Percentiles rank a stretch among this genome's conserved stretches.
phyloP scores from a whole-genome alignment of 495 filamentous ascomycete species.

The Xylaria sp. region DNA sequence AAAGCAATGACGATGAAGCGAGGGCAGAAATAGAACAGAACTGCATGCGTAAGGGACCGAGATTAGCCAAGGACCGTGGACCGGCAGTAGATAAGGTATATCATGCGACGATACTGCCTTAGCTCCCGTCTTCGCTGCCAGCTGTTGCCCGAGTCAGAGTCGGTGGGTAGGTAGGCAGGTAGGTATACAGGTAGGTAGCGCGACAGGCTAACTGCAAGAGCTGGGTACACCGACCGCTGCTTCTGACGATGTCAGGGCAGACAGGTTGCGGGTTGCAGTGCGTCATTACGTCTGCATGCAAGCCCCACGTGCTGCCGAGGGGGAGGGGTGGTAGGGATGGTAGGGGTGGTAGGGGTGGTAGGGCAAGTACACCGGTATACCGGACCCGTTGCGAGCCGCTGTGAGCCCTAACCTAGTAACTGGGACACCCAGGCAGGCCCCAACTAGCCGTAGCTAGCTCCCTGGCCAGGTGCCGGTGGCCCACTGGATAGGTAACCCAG shows the following conservation, averaged over 20 bases:
- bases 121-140: background rate
- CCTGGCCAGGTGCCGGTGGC: background rate
- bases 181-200: background rate
- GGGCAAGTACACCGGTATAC: background rate
- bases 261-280: conserved; percentile 17
- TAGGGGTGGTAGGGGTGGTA: background rate
- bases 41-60: background rate
- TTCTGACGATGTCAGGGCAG: conserved; percentile 9
- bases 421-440: no score
- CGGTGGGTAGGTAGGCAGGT: background rate
- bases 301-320: conserved; percentile 24
- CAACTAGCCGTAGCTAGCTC: background rate
- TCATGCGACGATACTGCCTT: conserved; percentile 1
- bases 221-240: conserved; percentile 15
- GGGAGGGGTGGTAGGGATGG: background rate
- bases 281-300: conserved; percentile 24
- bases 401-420: conserved; percentile 9
- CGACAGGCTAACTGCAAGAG: background rate
- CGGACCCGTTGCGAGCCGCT: background rate
- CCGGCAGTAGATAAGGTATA: conserved; percentile 11
- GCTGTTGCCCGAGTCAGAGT: background rate
- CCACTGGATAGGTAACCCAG: background rate
- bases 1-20: conserved; percentile 9
- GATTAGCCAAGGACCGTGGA: background rate
- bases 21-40: conserved; percentile 4